Percentiles rank a stretch among this genome's conserved stretches.
Evolutionary conservation across 176 grass and related monocot genomes (phyloP).

Genomic region (Eremochloa ophiuroides): DNA sequence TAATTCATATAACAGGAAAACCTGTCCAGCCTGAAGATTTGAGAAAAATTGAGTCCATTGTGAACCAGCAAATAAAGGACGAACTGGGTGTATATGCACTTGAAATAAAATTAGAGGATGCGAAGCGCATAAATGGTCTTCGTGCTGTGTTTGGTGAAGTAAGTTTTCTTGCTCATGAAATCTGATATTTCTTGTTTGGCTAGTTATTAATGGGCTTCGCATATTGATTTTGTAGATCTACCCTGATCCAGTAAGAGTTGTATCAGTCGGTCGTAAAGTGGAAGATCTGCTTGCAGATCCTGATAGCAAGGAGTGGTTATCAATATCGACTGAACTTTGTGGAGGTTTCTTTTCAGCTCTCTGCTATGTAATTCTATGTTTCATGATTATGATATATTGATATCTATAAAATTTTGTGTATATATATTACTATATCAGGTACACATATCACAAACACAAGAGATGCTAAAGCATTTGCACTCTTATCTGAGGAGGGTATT

Average conservation of each 20-base stretch:
- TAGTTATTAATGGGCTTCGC: neutral
- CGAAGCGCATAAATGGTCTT: slow-evolving; percentile 71
- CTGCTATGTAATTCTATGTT: neutral
- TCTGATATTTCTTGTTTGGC: neutral
- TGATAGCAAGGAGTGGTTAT: slow-evolving; percentile 80
- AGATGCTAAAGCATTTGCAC: slow-evolving; percentile 77
- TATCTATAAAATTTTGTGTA: slow-evolving; percentile 11
- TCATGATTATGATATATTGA: neutral
- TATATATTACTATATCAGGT: slow-evolving; percentile 54
- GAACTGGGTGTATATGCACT: slow-evolving; percentile 67
- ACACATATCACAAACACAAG: slow-evolving; percentile 86
- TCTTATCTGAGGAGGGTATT: slow-evolving; percentile 92
- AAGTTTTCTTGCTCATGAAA: slow-evolving; percentile 13
- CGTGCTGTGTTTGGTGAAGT: slow-evolving; percentile 93
- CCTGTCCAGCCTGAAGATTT: slow-evolving; percentile 85
- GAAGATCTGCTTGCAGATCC: slow-evolving; percentile 67
- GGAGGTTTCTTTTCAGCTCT: slow-evolving; percentile 53
- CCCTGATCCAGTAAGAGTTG: slow-evolving; percentile 85
- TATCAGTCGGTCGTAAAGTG: slow-evolving; percentile 81
- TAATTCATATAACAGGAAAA: slow-evolving; percentile 66
- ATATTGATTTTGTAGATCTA: slow-evolving; percentile 52
- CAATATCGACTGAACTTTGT: slow-evolving; percentile 84
- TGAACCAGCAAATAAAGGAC: slow-evolving; percentile 91
- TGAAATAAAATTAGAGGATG: slow-evolving; percentile 65
- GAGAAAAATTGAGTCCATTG: slow-evolving; percentile 92